Conservation (phyloP, 768 basidiomycete species). For the Candolleomyces eurysporus region DNA sequence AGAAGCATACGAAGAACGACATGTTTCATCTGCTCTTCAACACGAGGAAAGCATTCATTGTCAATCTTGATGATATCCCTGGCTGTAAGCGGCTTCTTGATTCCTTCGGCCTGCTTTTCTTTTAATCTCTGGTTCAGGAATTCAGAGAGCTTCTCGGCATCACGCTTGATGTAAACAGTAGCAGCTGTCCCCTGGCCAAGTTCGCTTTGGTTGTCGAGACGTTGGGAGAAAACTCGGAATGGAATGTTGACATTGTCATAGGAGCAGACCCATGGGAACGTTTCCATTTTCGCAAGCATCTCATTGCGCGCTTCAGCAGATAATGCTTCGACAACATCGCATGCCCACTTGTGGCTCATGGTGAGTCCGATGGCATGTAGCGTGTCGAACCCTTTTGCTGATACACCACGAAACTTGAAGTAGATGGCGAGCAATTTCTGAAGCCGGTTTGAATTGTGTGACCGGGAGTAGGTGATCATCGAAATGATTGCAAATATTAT, state of each 20-base stretch:
- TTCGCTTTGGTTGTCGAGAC: slow-evolving; percentile 30
- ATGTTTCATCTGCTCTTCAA: slow-evolving; percentile 12
- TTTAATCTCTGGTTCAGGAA: slow-evolving; percentile 19
- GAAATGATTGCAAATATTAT: slow-evolving; percentile 22
- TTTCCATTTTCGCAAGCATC: slow-evolving; percentile 20
- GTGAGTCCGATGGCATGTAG: slow-evolving; percentile 34
- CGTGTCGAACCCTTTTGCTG: slow-evolving; percentile 36
- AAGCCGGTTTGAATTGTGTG: slow-evolving; percentile 20
- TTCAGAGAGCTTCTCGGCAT: slow-evolving; percentile 14
- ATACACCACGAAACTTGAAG: slow-evolving; percentile 34
- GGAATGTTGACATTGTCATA: slow-evolving; percentile 38
- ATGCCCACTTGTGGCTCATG: slow-evolving; percentile 40
- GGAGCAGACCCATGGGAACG: slow-evolving; percentile 26
- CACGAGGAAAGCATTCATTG: slow-evolving; percentile 8
- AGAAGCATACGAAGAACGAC: slow-evolving; percentile 25
- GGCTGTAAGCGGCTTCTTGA: slow-evolving; percentile 19
- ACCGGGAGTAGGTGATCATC: slow-evolving; percentile 25
- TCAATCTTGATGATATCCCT: slow-evolving; percentile 21
- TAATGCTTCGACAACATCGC: slow-evolving; percentile 20
- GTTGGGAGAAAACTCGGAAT: slow-evolving; percentile 35
- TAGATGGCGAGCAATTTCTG: slow-evolving; percentile 34
- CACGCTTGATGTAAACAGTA: slow-evolving; percentile 30
- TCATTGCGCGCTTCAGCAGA: slow-evolving; percentile 23
- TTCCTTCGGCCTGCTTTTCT: slow-evolving; percentile 17
- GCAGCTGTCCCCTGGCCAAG: slow-evolving; percentile 36